Evolutionary conservation across 345 rosid genomes (phyloP), one percentile per base, ranked within the genome.

Genomic region (Linum usitatissimum): DNA sequence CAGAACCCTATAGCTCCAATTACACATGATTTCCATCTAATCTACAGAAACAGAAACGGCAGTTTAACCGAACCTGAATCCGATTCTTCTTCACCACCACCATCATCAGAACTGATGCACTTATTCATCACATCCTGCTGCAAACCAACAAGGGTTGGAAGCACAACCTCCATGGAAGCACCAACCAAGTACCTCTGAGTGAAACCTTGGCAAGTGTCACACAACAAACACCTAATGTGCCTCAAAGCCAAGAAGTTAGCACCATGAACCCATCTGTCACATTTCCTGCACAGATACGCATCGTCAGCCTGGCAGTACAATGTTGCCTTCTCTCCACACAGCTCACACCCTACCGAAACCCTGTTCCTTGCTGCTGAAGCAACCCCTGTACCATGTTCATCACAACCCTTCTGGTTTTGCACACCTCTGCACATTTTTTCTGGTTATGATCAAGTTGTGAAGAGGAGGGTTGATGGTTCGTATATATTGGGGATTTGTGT

Each of bases 301-400:
- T 84, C 77, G 66, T 90, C 97, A 0, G 97, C 97, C 63, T 78
- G 89, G 71, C 97, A 90, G 61, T 84, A 90, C 59, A 87, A 66
- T 19, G 76, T 61, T 18, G 95, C 97, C 54, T 67, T 69, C 2
- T 77, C 57, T 1, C 78, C 79, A 18, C 97, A 90, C 0, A 90
- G 85, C 80, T 80, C 95, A 64, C 97, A 90, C 8, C 38, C 38
- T 34, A 34, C 38, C 5, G 6, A 34, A 7, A 5, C 8, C 8
- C 38, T 34, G 18, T 60, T 61, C 23, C 34, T 65, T 36, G 58
- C 61, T 74, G 31, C 18, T 65, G 15, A 30, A 30, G 53, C 8
- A 0, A 69, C 7, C 1, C 70, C 59, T 48, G 6, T 18, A 10
- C 13, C 62, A 53, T 40, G 66, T 15, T 64, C 73, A 28, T 64